phyloP scores from a whole-genome alignment of 1,139 yeast species.

The Yamadazyma oceani region DNA sequence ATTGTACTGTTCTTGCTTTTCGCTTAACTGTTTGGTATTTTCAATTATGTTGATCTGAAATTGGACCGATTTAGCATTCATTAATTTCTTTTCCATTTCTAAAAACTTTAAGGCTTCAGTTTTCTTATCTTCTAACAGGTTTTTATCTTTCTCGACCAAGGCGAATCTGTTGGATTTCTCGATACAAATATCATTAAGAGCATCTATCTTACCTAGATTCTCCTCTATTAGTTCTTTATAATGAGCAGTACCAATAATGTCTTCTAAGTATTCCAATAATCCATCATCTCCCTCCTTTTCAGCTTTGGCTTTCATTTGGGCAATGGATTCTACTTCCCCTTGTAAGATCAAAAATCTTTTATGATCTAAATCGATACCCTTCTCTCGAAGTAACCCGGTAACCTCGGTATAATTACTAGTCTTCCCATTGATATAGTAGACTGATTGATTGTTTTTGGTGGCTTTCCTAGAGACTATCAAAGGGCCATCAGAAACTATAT shows the following conservation, averaged over 20 bases:
- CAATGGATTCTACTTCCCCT: conserved; percentile 98
- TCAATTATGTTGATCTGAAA: conserved; percentile 54
- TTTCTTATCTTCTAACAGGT: conserved; percentile 66
- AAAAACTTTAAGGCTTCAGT: conserved; percentile 69
- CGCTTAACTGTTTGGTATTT: conserved; percentile 39
- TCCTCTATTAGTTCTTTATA: conserved; percentile 79
- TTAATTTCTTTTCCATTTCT: conserved; percentile 61
- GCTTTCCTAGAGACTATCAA: conserved; percentile 82
- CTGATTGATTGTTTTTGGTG: conserved; percentile 70
- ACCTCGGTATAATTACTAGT: conserved; percentile 79
- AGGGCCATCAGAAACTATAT: conserved; percentile 53
- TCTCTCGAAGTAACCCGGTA: conserved; percentile 67
- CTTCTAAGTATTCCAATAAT: conserved; percentile 87
- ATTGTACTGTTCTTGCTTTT: conserved; percentile 32
- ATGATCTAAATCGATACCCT: conserved; percentile 94
- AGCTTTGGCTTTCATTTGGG: conserved; percentile 98
- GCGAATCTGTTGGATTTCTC: conserved; percentile 82
- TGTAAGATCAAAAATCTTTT: conserved; percentile 91
- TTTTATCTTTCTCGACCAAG: conserved; percentile 76
- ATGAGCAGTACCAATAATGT: conserved; percentile 89
- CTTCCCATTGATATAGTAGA: conserved; percentile 70
- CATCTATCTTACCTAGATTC: conserved; percentile 58
- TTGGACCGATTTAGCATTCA: conserved; percentile 53
- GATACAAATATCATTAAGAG: conserved; percentile 71
- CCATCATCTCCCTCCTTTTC: conserved; percentile 94